A percentile compares a stretch with the other conserved stretches of the same genome.
phyloP scores from a whole-genome alignment of 1,139 yeast genomes.

The Hansenula lynferdii region DNA sequence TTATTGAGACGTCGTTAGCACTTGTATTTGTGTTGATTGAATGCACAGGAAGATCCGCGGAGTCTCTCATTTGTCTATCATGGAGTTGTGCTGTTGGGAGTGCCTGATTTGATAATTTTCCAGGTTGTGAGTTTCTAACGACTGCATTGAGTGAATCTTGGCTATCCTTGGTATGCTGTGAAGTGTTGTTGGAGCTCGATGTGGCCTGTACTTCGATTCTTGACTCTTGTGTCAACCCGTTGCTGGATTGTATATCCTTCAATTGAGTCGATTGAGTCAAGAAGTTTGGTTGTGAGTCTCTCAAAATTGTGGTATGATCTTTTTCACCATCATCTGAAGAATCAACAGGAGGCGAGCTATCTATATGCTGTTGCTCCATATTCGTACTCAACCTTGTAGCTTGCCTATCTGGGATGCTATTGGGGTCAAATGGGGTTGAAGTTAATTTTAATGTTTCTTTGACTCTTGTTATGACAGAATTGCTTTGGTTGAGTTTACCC shows the following conservation, averaged over 20 bases:
- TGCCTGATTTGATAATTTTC: no score
- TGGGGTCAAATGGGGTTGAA: background rate
- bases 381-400: no score
- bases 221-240: background rate
- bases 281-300: background rate
- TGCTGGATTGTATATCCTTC: background rate
- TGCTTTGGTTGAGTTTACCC: background rate
- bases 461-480: background rate
- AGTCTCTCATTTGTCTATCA: no score
- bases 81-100: no score
- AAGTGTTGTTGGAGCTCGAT: background rate
- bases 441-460: background rate
- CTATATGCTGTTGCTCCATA: no score
- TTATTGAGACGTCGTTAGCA: no score
- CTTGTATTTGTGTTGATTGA: no score
- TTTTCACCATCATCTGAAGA: background rate
- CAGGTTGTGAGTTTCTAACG: no score
- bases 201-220: background rate
- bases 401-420: no score
- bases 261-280: background rate
- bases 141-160: background rate
- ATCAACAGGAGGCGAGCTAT: conserved; percentile 1
- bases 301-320: background rate
- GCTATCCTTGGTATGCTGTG: background rate
- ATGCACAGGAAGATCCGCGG: no score